Base-by-base conservation (phyloP, 305 asterid genomes). In the Plantago coronopus region DNA sequence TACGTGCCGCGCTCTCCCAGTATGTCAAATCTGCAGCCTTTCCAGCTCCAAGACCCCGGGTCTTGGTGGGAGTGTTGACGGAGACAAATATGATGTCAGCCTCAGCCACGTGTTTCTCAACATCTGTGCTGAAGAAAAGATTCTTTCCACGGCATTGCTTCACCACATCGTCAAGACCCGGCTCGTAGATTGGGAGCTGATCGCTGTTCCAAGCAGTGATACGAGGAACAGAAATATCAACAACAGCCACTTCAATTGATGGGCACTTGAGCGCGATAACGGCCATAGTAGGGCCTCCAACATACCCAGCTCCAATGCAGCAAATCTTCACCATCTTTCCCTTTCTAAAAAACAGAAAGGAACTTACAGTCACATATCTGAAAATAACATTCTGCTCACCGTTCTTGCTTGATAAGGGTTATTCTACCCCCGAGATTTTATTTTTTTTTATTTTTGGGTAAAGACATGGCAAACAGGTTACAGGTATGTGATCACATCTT, bases 1-100 rank as follows among this genome's bases (percentile, higher is more conserved):
- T 88, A 48, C 96, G 96, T 54, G 96, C 96, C n/a, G 96, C 96
- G 50, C 96, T 88, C 72, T 85, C 96, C 96, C 96, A 85, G 63
- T 88, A 88, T 9, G 96, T 85, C 51, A 87, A 74, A 70, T 87
- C 96, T 13, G 95, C 95, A 68, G 96, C 96, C 73, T 87, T 87
- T 55, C 96, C 96, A 18, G 96, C 96, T 61, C 96, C 96, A 37
- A 88, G 94, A 62, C 96, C 96, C 19, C 87, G 77, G 17, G 94
- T 85, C 73, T 88, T 88, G 67, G 96, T 85, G 65, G 96, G 96
- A 68, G 96, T 88, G 68, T 88, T 88, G 62, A 88, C 91, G 17
- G 96, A 87, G 66, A 85, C 96, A 51, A 88, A 88, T 47, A 88
- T 85, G 20, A 89, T 89, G 76, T 89, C 96, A 31, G 95, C 95